Evolutionary conservation across 2,329 filamentous ascomycete species (phyloP).

Genomic region (Pseudocercospora crystallina): DNA sequence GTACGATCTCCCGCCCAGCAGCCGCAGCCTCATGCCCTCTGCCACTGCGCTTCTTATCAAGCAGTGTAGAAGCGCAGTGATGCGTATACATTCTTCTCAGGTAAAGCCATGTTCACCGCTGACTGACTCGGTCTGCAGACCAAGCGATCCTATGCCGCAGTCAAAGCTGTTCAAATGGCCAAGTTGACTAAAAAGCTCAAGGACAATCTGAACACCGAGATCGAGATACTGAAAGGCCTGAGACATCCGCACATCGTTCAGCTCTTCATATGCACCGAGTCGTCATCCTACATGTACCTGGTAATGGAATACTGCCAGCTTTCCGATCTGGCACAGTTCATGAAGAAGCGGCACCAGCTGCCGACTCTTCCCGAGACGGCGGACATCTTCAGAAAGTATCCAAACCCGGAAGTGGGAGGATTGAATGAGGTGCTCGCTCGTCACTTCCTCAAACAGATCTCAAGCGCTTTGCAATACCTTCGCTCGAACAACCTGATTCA

Average conservation of each 20-base stretch:
- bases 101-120: slow-evolving; percentile 4
- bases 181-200: slow-evolving; percentile 95
- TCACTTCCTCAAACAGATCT: slow-evolving; percentile 93
- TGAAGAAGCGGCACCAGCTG: slow-evolving; percentile 86
- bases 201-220: slow-evolving; percentile 93
- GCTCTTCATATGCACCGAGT: slow-evolving; percentile 90
- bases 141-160: slow-evolving; percentile 74
- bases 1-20: slow-evolving; percentile 20
- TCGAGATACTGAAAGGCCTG: slow-evolving; percentile 88
- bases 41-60: no score
- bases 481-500: slow-evolving; percentile 85
- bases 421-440: slow-evolving; percentile 94
- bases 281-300: slow-evolving; percentile 83
- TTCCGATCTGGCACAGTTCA: slow-evolving; percentile 90
- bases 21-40: neutral
- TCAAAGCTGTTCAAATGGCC: slow-evolving; percentile 91
- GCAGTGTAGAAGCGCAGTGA: no score
- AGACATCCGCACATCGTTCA: slow-evolving; percentile 96
- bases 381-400: slow-evolving; percentile 92
- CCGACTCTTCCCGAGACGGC: slow-evolving; percentile 75
- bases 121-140: slow-evolving; percentile 54
- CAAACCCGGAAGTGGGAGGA: slow-evolving; percentile 77
- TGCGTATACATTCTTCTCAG: no score
- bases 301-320: slow-evolving; percentile 99
- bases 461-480: slow-evolving; percentile 87